Conservation (phyloP, 495 filamentous ascomycete species). For the Penicillium paradoxum region DNA sequence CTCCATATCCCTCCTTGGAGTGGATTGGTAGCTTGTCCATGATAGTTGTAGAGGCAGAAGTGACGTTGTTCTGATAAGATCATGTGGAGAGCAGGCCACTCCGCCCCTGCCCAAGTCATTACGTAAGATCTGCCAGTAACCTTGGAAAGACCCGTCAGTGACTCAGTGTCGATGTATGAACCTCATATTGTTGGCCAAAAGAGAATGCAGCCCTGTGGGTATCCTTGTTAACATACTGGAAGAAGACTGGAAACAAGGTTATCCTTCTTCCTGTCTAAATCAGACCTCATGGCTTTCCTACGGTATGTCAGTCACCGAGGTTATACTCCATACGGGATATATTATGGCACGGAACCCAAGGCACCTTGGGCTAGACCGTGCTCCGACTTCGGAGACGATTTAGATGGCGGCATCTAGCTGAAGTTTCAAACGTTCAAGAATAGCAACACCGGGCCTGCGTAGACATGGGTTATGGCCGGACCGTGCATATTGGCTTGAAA, state of each 20-base stretch:
- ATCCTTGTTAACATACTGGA: background rate
- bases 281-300: background rate
- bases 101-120: background rate
- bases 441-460: background rate
- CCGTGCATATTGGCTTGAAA: background rate
- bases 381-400: conserved; percentile 8
- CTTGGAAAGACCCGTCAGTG: background rate
- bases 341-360: background rate
- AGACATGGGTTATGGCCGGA: background rate
- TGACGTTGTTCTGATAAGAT: conserved; percentile 11
- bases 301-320: background rate
- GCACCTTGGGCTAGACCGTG: background rate
- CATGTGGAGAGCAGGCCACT: conserved; percentile 4
- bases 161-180: background rate
- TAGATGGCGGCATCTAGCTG: background rate
- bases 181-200: background rate
- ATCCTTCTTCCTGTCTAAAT: background rate
- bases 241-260: background rate
- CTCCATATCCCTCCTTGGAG: conserved; percentile 10
- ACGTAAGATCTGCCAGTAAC: conserved; percentile 1
- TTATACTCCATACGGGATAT: background rate
- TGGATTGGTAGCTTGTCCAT: conserved; percentile 29
- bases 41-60: background rate
- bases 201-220: background rate
- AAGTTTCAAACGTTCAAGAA: background rate